These are phyloP conservation scores for Ophiobolus disseminans DNA, from an alignment of 2,329 filamentous ascomycete genomes.

Conservation along the genomic window DNA sequence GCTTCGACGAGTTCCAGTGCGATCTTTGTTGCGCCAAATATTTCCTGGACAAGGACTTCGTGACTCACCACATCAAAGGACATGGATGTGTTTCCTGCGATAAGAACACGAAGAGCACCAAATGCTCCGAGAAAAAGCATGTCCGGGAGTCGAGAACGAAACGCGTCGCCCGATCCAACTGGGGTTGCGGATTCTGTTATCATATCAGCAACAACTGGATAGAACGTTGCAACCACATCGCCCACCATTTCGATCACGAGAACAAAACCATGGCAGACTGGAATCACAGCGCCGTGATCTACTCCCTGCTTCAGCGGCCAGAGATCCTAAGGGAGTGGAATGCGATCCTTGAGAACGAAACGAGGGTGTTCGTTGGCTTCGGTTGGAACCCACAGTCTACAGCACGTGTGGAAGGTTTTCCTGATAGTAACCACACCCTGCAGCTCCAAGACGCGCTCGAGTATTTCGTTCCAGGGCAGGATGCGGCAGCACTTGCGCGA, in stretches of 20 bases:
- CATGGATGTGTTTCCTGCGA: slow-evolving; percentile 62
- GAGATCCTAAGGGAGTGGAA: slow-evolving; percentile 64
- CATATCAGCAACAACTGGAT: slow-evolving; percentile 67
- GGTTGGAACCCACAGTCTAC: slow-evolving; percentile 35
- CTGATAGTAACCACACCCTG: slow-evolving; percentile 23
- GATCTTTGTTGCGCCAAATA: slow-evolving; percentile 69
- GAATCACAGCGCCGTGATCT: slow-evolving; percentile 70
- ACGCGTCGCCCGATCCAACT: slow-evolving; percentile 59
- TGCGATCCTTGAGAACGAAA: slow-evolving; percentile 22
- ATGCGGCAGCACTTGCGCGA: slow-evolving; percentile 26
- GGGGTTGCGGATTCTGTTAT: slow-evolving; percentile 72
- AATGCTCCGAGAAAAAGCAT: slow-evolving; percentile 59
- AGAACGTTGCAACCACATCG: slow-evolving; percentile 70
- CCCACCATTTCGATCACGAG: slow-evolving; percentile 65
- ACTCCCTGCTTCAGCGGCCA: slow-evolving; percentile 69
- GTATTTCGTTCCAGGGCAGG: slow-evolving; percentile 25
- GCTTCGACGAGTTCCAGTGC: slow-evolving; percentile 69
- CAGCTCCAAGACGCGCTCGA: slow-evolving; percentile 42
- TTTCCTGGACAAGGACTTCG: slow-evolving; percentile 70
- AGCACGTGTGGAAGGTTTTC: slow-evolving; percentile 40
- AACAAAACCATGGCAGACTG: slow-evolving; percentile 65
- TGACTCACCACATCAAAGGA: slow-evolving; percentile 68
- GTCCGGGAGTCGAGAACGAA: slow-evolving; percentile 50
- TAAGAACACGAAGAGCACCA: slow-evolving; percentile 3
- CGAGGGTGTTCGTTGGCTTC: slow-evolving; percentile 16